Conservation (phyloP, 2,329 filamentous ascomycete genomes). For the Fusarium sp. region DNA sequence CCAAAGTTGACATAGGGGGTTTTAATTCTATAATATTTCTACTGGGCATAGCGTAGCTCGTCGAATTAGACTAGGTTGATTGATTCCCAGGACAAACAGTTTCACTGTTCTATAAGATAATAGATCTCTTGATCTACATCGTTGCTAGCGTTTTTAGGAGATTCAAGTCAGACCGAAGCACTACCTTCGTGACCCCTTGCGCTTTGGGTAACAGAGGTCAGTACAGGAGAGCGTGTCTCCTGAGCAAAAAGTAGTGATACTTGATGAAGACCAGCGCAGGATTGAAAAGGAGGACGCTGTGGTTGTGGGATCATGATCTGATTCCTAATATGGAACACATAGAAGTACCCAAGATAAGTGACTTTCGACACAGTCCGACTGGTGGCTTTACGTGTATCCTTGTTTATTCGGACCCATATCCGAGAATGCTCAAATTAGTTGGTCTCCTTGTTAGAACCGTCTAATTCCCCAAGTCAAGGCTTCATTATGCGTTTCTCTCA, state of each 20-base stretch:
- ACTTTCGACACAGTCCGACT: not conserved
- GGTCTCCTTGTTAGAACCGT: too few relatives aligned
- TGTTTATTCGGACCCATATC: not conserved
- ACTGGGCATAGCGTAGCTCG: not conserved
- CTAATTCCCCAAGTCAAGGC: too few relatives aligned
- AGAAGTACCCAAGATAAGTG: not conserved
- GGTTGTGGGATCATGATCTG: not conserved
- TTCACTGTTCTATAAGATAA: too few relatives aligned
- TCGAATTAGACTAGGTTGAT: not conserved
- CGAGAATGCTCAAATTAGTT: not conserved
- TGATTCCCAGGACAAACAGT: not conserved
- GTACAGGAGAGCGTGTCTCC: not conserved
- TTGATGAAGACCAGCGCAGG: not conserved
- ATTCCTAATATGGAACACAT: not conserved
- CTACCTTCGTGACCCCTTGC: slow-evolving; percentile 14
- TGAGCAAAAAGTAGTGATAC: not conserved
- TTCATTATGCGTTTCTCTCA: too few relatives aligned
- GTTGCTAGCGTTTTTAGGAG: not conserved
- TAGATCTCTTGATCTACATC: not conserved
- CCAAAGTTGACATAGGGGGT: not conserved
- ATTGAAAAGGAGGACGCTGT: not conserved
- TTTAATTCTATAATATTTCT: too few relatives aligned
- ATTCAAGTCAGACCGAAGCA: slow-evolving; percentile 25
- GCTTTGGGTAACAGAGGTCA: slow-evolving; percentile 5
- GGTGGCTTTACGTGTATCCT: not conserved